A percentile compares a stretch with the other conserved stretches of the same genome.
These are phyloP conservation scores for Alternaria tenuissima DNA, from an alignment of 2,329 filamentous ascomycete species.

Conservation along the genomic window DNA sequence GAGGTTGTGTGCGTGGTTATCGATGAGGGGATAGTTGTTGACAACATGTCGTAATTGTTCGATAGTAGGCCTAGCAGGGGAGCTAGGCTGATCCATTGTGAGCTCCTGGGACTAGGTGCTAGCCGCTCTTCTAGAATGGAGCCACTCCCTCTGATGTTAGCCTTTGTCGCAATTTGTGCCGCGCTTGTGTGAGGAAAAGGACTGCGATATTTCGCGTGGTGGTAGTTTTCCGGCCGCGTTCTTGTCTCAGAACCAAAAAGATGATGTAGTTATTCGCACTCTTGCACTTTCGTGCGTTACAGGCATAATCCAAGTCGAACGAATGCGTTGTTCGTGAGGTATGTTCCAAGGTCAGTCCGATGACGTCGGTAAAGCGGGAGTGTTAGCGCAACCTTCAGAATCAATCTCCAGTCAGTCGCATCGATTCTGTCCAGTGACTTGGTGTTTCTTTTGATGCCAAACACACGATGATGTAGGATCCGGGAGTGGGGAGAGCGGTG, in stretches of 20 bases:
- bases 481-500: not conserved
- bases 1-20: slow-evolving; percentile 76
- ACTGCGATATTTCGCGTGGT: not conserved
- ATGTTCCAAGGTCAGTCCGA: slow-evolving; percentile 14
- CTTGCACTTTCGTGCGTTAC: not conserved
- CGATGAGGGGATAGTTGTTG: slow-evolving; percentile 67
- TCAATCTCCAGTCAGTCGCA: not conserved
- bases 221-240: not conserved
- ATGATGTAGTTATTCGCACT: not conserved
- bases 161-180: not conserved
- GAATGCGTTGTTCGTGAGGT: slow-evolving; percentile 7
- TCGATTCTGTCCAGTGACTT: not conserved
- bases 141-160: not conserved
- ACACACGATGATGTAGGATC: not conserved
- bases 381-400: not conserved
- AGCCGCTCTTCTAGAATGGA: not conserved
- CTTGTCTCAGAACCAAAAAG: not conserved
- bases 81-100: slow-evolving; percentile 28
- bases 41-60: slow-evolving; percentile 46
- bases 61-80: slow-evolving; percentile 34
- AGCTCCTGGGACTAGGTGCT: not conserved
- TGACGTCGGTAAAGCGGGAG: slow-evolving; percentile 15
- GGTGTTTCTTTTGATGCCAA: not conserved
- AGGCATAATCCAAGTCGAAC: slow-evolving; percentile 13
- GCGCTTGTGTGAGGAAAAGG: not conserved